Evolutionary conservation across 805 yeast species (phyloP).

Genomic region (Candida manassasensis): DNA sequence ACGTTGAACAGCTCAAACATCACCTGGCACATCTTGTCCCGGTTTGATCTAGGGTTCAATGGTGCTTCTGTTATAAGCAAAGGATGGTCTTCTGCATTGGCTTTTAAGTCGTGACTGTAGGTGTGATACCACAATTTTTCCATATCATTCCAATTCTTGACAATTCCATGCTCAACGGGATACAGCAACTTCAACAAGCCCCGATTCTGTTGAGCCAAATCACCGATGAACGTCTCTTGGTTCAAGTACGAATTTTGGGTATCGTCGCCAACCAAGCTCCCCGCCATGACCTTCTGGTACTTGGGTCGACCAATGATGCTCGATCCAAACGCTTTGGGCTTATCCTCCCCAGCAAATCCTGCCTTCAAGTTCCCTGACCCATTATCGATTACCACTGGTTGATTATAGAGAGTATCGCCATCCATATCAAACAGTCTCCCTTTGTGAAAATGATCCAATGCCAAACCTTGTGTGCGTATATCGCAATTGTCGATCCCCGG

Average conservation of each 20-base stretch:
- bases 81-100: conserved; percentile 77
- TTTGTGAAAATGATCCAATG: too few species aligned
- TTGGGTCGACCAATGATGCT: conserved; percentile 77
- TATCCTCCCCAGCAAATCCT: conserved; percentile 90
- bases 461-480: too few species aligned
- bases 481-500: too few species aligned
- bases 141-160: conserved; percentile 82
- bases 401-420: conserved; percentile 31
- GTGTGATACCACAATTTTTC: conserved; percentile 75
- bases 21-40: conserved; percentile 59
- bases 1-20: conserved; percentile 69
- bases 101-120: conserved; percentile 51
- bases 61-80: conserved; percentile 87
- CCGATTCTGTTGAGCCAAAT: conserved; percentile 65
- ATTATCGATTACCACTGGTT: conserved; percentile 44
- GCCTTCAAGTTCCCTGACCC: conserved; percentile 85
- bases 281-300: conserved; percentile 77
- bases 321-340: conserved; percentile 63
- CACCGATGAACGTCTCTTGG: conserved; percentile 64
- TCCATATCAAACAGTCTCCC: conserved; percentile 6
- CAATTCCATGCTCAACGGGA: conserved; percentile 78
- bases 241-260: conserved; percentile 38
- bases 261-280: conserved; percentile 19
- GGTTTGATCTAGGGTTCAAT: conserved; percentile 59
- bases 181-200: conserved; percentile 70